A percentile compares a stretch with the other conserved stretches of the same genome.
Conservation (phyloP, 129 eudicot genomes). For the Tanacetum coccineum region DNA sequence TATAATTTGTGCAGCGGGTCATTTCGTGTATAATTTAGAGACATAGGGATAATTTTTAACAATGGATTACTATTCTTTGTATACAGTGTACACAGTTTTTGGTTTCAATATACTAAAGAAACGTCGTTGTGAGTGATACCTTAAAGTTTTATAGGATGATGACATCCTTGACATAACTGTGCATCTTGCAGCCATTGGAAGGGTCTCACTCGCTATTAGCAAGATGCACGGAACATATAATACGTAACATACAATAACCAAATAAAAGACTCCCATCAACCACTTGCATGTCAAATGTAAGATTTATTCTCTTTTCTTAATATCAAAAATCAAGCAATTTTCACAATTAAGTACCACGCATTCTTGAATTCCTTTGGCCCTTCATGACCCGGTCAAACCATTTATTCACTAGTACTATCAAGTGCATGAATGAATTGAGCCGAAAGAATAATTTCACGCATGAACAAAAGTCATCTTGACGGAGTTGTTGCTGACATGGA, state of each 20-base stretch:
- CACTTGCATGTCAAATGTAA: not conserved
- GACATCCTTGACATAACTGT: too few species aligned
- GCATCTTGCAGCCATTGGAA: too few species aligned
- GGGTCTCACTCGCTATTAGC: too few species aligned
- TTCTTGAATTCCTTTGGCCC: constrained; percentile 4
- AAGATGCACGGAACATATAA: not conserved
- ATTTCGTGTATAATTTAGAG: constrained; percentile 29
- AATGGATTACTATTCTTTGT: constrained; percentile 17
- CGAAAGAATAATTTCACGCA: not conserved
- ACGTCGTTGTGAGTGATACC: not conserved
- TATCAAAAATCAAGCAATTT: constrained; percentile 10
- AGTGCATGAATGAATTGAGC: not conserved
- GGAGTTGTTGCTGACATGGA: constrained; percentile 50
- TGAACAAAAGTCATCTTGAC: constrained; percentile 23
- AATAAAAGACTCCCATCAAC: not conserved
- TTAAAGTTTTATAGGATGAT: too few species aligned
- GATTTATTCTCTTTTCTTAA: constrained; percentile 1
- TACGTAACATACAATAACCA: not conserved
- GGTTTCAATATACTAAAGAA: constrained; percentile 17
- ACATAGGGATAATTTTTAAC: constrained; percentile 19
- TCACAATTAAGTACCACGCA: not conserved
- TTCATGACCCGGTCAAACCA: not conserved
- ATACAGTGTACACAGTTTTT: constrained; percentile 23
- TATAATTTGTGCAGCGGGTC: not conserved
- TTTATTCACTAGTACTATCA: not conserved